Percentiles rank a stretch among this genome's conserved stretches.
Evolutionary conservation across 2,329 filamentous ascomycete species (phyloP).

Genomic region (Sporothrix humicola): DNA sequence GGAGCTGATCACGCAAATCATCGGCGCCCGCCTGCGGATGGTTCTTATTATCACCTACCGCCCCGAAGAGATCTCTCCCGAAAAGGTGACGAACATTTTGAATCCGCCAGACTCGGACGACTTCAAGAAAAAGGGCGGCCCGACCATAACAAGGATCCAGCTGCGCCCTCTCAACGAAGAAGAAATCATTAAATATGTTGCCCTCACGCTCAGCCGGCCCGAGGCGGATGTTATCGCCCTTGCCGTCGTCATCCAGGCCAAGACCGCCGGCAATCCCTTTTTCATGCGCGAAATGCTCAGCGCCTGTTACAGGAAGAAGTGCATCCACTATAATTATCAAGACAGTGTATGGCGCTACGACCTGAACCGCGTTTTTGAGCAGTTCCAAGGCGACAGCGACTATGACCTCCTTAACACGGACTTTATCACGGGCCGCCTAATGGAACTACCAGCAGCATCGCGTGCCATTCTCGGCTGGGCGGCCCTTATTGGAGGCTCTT

Average conservation of each 20-base stretch:
- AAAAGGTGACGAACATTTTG: constrained; percentile 61
- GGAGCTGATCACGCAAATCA: constrained; percentile 81
- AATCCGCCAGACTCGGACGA: constrained; percentile 58
- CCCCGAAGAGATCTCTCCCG: constrained; percentile 66
- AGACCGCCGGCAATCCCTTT: constrained; percentile 86
- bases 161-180: constrained; percentile 76
- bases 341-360: constrained; percentile 83
- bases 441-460: constrained; percentile 75
- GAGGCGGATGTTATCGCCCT: constrained; percentile 76
- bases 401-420: constrained; percentile 80
- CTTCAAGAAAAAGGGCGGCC: constrained; percentile 54
- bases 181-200: constrained; percentile 82
- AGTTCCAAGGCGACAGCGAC: constrained; percentile 79
- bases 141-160: constrained; percentile 71
- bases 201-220: constrained; percentile 76
- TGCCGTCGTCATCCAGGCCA: constrained; percentile 84
- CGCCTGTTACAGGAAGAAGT: constrained; percentile 82
- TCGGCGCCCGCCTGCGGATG: constrained; percentile 78
- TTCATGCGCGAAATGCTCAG: constrained; percentile 91
- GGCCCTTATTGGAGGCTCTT: constrained; percentile 78
- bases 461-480: constrained; percentile 85
- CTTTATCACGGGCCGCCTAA: constrained; percentile 79
- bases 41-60: constrained; percentile 79
- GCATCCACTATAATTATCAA: constrained; percentile 89
- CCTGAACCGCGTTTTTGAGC: constrained; percentile 81